phyloP scores from a whole-genome alignment of 106 monocot genomes.

The Phalaenopsis aphrodite region DNA sequence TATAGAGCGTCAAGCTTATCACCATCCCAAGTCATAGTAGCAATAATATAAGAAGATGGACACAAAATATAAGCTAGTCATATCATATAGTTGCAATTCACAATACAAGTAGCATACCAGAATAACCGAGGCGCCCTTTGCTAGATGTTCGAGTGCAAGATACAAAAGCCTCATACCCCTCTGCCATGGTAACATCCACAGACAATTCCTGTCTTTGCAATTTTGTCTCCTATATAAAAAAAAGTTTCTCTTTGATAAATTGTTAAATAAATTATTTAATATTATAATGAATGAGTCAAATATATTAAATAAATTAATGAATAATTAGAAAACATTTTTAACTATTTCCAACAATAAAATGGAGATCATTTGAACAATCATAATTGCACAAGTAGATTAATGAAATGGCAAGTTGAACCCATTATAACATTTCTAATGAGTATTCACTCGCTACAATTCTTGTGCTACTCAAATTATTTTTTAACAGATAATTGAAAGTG shows the following conservation, averaged over 20 bases:
- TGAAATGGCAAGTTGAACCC: not conserved
- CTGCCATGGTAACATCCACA: conserved; percentile 70
- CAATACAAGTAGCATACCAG: conserved; percentile 34
- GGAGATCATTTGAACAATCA: not conserved
- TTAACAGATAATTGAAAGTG: not conserved
- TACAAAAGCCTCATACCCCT: conserved; percentile 85
- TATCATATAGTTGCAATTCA: not conserved
- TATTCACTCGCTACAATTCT: not conserved
- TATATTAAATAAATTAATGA: not conserved
- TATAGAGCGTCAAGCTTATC: not conserved
- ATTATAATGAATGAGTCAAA: not conserved
- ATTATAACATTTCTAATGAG: not conserved
- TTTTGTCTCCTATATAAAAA: conserved; percentile 63
- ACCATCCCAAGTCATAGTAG: not conserved
- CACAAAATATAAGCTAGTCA: not conserved
- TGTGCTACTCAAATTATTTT: not conserved
- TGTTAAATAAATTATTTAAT: not conserved
- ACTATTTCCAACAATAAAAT: not conserved
- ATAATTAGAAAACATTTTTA: not conserved
- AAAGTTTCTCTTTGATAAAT: not conserved
- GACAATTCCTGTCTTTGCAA: conserved; percentile 76
- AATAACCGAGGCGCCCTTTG: conserved; percentile 64
- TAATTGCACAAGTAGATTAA: not conserved
- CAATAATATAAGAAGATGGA: not conserved
- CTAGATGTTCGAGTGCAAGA: conserved; percentile 59